phyloP scores from a whole-genome alignment of 2,329 filamentous ascomycete species.

The Fusarium humuli region DNA sequence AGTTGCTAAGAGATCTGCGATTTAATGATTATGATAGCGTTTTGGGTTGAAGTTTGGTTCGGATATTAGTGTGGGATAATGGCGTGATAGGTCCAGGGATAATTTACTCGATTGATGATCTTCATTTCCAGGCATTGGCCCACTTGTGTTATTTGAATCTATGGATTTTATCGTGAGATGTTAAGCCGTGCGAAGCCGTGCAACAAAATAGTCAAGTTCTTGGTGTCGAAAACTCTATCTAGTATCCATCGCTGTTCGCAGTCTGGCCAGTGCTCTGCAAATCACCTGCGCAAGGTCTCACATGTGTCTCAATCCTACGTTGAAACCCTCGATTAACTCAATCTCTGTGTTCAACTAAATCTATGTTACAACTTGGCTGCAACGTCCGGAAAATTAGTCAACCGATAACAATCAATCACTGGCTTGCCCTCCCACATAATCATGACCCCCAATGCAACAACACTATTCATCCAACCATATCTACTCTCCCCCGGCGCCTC shows the following conservation, averaged over 20 bases:
- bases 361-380: constrained; percentile 9
- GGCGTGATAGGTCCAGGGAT: neutral
- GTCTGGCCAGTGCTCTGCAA: neutral
- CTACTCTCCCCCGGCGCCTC: constrained; percentile 29
- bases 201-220: accelerated
- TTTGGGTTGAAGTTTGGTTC: neutral
- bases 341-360: neutral
- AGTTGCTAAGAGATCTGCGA: constrained; percentile 31
- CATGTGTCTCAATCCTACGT: neutral
- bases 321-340: neutral
- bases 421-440: constrained; percentile 34
- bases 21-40: constrained; percentile 14
- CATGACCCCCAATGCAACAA: constrained; percentile 35
- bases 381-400: constrained; percentile 38
- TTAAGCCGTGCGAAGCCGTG: accelerated
- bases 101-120: neutral
- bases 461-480: constrained; percentile 34
- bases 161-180: neutral
- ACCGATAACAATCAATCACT: constrained; percentile 37
- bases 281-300: neutral
- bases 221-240: neutral
- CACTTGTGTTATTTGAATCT: too few species aligned
- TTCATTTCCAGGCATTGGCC: neutral
- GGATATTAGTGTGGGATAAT: neutral
- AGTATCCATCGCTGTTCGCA: neutral